Percentiles rank a stretch among this genome's conserved stretches.
phyloP scores from a whole-genome alignment of 2,329 filamentous ascomycete species.

The Calycina herbarum region DNA sequence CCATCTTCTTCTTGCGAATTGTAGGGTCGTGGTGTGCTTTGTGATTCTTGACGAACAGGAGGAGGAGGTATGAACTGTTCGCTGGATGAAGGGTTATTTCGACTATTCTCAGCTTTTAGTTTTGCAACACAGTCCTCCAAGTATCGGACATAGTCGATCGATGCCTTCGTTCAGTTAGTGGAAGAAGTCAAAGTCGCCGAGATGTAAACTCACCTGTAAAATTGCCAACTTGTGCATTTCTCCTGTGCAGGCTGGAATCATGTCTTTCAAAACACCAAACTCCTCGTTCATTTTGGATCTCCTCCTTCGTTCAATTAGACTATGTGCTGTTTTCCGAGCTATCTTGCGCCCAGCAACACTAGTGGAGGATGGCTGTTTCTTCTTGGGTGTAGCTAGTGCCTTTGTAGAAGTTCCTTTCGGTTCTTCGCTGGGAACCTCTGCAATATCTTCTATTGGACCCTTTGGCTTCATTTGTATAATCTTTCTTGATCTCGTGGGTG shows the following conservation, averaged over 20 bases:
- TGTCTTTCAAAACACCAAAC: slow-evolving; percentile 86
- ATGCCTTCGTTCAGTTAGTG: slow-evolving; percentile 60
- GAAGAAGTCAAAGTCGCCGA: background rate
- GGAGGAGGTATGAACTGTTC: slow-evolving; percentile 29
- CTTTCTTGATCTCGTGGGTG: slow-evolving; percentile 87
- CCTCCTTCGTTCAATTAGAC: slow-evolving; percentile 84
- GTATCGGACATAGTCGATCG: slow-evolving; percentile 94
- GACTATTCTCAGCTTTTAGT: slow-evolving; percentile 60
- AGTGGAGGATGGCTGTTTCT: slow-evolving; percentile 72
- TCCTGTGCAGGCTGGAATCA: slow-evolving; percentile 94
- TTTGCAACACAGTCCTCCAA: slow-evolving; percentile 84
- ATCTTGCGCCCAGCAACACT: slow-evolving; percentile 92
- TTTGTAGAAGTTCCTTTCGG: slow-evolving; percentile 24
- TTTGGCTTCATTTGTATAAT: slow-evolving; percentile 96
- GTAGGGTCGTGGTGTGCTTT: slow-evolving; percentile 41
- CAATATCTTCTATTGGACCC: slow-evolving; percentile 42
- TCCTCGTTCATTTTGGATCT: slow-evolving; percentile 99
- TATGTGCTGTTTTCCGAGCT: slow-evolving; percentile 93
- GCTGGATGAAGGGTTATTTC: slow-evolving; percentile 26
- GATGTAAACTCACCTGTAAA: slow-evolving; percentile 67
- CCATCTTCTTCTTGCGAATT: slow-evolving; percentile 47
- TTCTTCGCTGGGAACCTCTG: slow-evolving; percentile 19
- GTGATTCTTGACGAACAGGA: slow-evolving; percentile 25
- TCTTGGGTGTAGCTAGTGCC: slow-evolving; percentile 51
- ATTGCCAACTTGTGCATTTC: slow-evolving; percentile 99